Conservation (phyloP, 169 alveolate genomes). For the Cytauxzoon felis region DNA sequence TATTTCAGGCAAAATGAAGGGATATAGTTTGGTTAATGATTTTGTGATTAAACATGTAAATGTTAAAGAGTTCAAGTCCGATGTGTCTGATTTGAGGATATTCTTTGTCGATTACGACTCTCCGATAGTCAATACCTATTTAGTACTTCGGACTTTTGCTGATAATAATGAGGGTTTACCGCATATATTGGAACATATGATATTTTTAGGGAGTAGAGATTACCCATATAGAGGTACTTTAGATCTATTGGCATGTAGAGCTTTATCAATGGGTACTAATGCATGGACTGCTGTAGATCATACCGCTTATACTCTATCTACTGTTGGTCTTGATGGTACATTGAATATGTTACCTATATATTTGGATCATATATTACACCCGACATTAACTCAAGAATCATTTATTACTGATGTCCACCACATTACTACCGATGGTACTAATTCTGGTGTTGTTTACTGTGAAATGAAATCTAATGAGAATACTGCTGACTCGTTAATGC, state of each 20-base stretch:
- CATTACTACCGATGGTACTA: constrained; percentile 69
- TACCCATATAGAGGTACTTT: constrained; percentile 80
- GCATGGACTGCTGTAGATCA: constrained; percentile 86
- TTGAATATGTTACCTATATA: constrained; percentile 79
- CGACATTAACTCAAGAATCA: constrained; percentile 73
- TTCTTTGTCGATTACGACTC: constrained; percentile 46
- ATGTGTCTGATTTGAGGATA: constrained; percentile 30
- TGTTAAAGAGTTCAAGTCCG: constrained; percentile 37
- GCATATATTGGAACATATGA: constrained; percentile 82
- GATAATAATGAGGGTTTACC: constrained; percentile 84
- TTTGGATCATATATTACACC: constrained; percentile 78
- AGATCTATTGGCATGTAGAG: constrained; percentile 72
- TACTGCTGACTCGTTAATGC: constrained; percentile 49
- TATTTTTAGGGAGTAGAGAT: constrained; percentile 78
- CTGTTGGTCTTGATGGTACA: constrained; percentile 83
- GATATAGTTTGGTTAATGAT: constrained; percentile 14
- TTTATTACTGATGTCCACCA: constrained; percentile 83
- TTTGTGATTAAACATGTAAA: constrained; percentile 35
- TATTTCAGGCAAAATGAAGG: no score
- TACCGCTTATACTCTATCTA: constrained; percentile 76
- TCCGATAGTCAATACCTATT: constrained; percentile 66
- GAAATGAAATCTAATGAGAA: constrained; percentile 71
- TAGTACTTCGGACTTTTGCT: constrained; percentile 72
- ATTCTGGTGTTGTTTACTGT: constrained; percentile 71
- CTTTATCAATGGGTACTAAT: constrained; percentile 82